phyloP scores from a whole-genome alignment of 2,329 filamentous ascomycete genomes.

The Stachybotrys chlorohalonatus region DNA sequence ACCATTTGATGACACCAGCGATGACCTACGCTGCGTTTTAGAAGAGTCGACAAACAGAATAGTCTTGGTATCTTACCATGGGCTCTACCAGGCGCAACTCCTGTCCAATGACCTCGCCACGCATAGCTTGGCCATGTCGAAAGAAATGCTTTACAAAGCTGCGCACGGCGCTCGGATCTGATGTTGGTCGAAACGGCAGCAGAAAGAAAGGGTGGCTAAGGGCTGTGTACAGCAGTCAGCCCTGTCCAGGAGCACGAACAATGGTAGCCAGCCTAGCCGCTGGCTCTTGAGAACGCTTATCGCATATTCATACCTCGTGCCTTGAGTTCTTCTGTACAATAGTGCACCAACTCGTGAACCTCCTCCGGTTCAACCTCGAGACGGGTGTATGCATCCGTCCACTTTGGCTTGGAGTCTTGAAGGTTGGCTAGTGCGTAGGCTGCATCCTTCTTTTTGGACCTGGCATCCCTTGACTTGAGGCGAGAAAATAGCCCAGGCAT shows the following conservation, averaged over 20 bases:
- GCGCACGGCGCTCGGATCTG: conserved; percentile 83
- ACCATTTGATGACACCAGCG: conserved; percentile 94
- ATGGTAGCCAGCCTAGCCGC: neutral
- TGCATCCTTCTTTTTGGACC: conserved; percentile 57
- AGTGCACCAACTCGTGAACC: conserved; percentile 75
- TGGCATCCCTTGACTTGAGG: conserved; percentile 68
- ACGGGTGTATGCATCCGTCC: conserved; percentile 82
- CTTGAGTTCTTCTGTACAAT: conserved; percentile 87
- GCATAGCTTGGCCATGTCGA: conserved; percentile 54
- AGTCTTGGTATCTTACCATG: conserved; percentile 55
- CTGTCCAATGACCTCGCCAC: conserved; percentile 65
- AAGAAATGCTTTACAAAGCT: conserved; percentile 93
- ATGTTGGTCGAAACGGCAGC: conserved; percentile 86
- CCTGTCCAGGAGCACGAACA: neutral
- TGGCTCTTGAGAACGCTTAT: neutral
- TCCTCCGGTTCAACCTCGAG: conserved; percentile 80
- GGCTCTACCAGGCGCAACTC: conserved; percentile 90
- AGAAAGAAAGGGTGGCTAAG: conserved; percentile 89
- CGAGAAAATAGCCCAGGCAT: conserved; percentile 54
- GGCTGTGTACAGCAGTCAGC: conserved; percentile 36
- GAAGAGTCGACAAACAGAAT: conserved; percentile 4
- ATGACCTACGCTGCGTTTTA: conserved; percentile 55
- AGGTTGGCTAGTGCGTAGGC: conserved; percentile 39
- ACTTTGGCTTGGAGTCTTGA: conserved; percentile 61
- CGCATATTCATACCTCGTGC: conserved; percentile 63